phyloP scores from a whole-genome alignment of 2,329 filamentous ascomycete species.

The Hirsutella minnesotensis region DNA sequence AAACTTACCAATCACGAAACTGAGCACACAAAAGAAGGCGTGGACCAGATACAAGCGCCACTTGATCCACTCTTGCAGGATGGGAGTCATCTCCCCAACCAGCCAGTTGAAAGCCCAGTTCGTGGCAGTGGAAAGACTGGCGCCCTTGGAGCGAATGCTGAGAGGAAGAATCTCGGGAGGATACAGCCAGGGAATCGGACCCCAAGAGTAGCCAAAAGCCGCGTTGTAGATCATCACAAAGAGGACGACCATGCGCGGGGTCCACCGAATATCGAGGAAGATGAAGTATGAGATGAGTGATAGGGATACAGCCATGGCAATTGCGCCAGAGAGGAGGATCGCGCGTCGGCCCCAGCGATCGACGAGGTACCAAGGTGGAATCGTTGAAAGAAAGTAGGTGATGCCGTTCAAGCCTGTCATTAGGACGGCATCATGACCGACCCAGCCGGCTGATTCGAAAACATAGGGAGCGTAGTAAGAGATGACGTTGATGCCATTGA shows the following conservation, averaged over 20 bases:
- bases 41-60: constrained; percentile 94
- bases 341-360: constrained; percentile 82
- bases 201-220: constrained; percentile 90
- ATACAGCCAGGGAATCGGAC: constrained; percentile 95
- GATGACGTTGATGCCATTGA: constrained; percentile 99
- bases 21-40: constrained; percentile 90
- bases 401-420: constrained; percentile 95
- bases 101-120: constrained; percentile 99
- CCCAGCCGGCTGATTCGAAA: constrained; percentile 95
- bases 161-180: constrained; percentile 96
- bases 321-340: constrained; percentile 79
- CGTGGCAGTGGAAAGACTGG: constrained; percentile 86
- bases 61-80: constrained; percentile 81
- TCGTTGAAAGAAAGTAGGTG: constrained; percentile 81
- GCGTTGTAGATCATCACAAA: constrained; percentile 99
- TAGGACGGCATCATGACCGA: constrained; percentile 76
- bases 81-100: constrained; percentile 87
- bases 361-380: constrained; percentile 95
- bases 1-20: constrained; percentile 83
- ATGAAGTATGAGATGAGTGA: constrained; percentile 93
- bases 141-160: constrained; percentile 93
- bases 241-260: constrained; percentile 75
- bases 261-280: constrained; percentile 68
- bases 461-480: constrained; percentile 97
- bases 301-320: constrained; percentile 80